Evolutionary conservation across 1,284 basidiomycete genomes (phyloP).

Genomic region (Retiboletus fuscus): DNA sequence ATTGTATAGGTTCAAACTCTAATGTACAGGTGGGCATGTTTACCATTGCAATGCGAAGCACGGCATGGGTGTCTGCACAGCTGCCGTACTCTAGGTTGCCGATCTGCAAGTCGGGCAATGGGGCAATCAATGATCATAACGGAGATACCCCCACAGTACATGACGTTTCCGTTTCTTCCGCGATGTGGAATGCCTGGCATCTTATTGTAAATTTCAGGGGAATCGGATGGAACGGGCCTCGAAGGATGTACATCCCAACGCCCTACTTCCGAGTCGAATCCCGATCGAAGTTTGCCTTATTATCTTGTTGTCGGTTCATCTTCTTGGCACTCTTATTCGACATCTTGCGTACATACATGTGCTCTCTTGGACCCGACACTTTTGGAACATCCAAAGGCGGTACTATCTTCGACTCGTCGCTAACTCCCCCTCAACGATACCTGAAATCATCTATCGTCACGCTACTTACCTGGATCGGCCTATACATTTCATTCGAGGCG

Average conservation of each 20-base stretch:
- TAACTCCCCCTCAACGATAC: slow-evolving; percentile 58
- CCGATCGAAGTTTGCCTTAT: slow-evolving; percentile 32
- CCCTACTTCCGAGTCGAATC: slow-evolving; percentile 37
- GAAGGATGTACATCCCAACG: slow-evolving; percentile 23
- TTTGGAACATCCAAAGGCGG: slow-evolving; percentile 48
- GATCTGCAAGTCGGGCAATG: slow-evolving; percentile 13
- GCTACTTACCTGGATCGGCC: slow-evolving; percentile 53
- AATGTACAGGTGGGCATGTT: slow-evolving; percentile 43
- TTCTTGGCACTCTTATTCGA: slow-evolving; percentile 31
- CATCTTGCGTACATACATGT: not conserved
- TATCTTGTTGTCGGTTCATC: slow-evolving; percentile 31
- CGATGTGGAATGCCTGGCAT: slow-evolving; percentile 47
- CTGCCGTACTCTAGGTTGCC: slow-evolving; percentile 35
- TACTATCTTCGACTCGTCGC: slow-evolving; percentile 62
- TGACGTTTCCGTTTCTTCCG: slow-evolving; percentile 20
- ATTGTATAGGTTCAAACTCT: slow-evolving; percentile 1
- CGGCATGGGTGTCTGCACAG: slow-evolving; percentile 37
- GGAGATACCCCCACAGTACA: not conserved
- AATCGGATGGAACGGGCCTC: slow-evolving; percentile 43
- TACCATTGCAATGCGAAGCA: slow-evolving; percentile 43
- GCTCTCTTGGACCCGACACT: slow-evolving; percentile 36
- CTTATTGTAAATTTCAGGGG: slow-evolving; percentile 42
- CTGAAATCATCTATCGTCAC: slow-evolving; percentile 57
- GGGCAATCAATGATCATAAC: slow-evolving; percentile 2
- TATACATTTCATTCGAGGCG: slow-evolving; percentile 58